Base-by-base conservation (phyloP, 2,329 filamentous ascomycete species). In the Colletotrichum musicola region DNA sequence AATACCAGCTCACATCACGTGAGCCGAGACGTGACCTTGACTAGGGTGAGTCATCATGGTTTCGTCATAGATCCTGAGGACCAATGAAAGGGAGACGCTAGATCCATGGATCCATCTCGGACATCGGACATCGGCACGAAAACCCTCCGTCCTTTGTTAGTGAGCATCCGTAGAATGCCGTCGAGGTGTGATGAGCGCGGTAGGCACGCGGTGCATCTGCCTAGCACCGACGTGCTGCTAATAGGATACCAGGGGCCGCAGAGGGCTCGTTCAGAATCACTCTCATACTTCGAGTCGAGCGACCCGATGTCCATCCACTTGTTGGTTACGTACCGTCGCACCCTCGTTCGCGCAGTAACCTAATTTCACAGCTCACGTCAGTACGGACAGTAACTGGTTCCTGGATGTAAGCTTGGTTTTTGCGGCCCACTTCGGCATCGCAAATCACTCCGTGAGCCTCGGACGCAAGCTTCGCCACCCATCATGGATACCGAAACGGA, bases 121-220 rank as follows among this genome's bases (percentile, higher is more conserved):
- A 59, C 50, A 42, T 75, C 75, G 75, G 75, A 50, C 13, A 69
- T 73, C 75, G 74, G 75, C 61, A 44, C 66, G 74, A 75, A 75
- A 54, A 71, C 71, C 56, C 40, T 72, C 74, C 75, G 75, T 63
- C 59, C 25, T 62, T 22, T 25, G 30, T 35, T 35, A 10, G 30
- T 14, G 14, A 16, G 18, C 40, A 47, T 25, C 22, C 22, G 22
- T 25, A 44, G 27, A 47, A 14, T 40, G 50, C 27, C 18, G 44
- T 42, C 51, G 22, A 62, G 44, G 51, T 18, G 58, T 7, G 30
- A 35, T 25, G 25, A 27, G 7, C 6, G 25, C 35, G 47, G 42
- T 20, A 61, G 16, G 25, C 30, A 18, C 27, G 30, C 51, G n/a
- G 35, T 6, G 42, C 44, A 38, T 61, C 53, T 68, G 64, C 59